Conservation (phyloP, 495 filamentous ascomycete species). For the Penicillium cataractarum region DNA sequence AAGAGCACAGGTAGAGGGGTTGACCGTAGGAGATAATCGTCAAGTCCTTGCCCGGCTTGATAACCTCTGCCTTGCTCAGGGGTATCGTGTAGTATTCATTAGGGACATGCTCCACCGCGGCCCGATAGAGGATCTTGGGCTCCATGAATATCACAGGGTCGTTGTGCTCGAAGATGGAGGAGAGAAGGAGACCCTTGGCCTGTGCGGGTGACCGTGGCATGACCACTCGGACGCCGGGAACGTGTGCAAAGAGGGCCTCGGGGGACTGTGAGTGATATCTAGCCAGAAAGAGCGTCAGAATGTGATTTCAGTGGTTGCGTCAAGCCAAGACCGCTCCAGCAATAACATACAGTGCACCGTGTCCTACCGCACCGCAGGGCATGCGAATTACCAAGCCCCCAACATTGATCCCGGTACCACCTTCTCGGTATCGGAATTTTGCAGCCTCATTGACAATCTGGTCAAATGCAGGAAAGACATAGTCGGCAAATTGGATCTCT, state of each 20-base stretch:
- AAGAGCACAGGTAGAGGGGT: slow-evolving; percentile 83
- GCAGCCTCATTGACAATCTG: slow-evolving; percentile 97
- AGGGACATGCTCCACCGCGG: slow-evolving; percentile 94
- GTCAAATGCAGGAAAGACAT: slow-evolving; percentile 95
- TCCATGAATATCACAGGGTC: slow-evolving; percentile 97
- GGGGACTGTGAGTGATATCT: slow-evolving; percentile 94
- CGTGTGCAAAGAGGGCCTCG: slow-evolving; percentile 88
- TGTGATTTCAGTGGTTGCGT: no score
- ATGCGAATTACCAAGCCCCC: slow-evolving; percentile 90
- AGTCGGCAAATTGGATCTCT: slow-evolving; percentile 98
- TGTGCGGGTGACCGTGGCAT: slow-evolving; percentile 89
- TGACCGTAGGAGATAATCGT: slow-evolving; percentile 92
- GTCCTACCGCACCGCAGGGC: slow-evolving; percentile 94
- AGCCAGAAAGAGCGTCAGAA: slow-evolving; percentile 14
- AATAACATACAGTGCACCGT: slow-evolving; percentile 77
- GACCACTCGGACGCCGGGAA: slow-evolving; percentile 87
- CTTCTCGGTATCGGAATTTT: slow-evolving; percentile 89
- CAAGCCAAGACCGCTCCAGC: not conserved
- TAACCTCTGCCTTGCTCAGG: slow-evolving; percentile 83
- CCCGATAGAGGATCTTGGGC: slow-evolving; percentile 92
- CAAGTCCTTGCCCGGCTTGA: slow-evolving; percentile 82
- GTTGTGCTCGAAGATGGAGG: slow-evolving; percentile 75
- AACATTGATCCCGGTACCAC: slow-evolving; percentile 64
- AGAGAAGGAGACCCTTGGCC: slow-evolving; percentile 86
- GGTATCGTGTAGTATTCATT: slow-evolving; percentile 80